A percentile compares a stretch with the other conserved stretches of the same genome.
Conservation (phyloP, 1,284 basidiomycete species). For the Cryptococcus depauperatus region DNA sequence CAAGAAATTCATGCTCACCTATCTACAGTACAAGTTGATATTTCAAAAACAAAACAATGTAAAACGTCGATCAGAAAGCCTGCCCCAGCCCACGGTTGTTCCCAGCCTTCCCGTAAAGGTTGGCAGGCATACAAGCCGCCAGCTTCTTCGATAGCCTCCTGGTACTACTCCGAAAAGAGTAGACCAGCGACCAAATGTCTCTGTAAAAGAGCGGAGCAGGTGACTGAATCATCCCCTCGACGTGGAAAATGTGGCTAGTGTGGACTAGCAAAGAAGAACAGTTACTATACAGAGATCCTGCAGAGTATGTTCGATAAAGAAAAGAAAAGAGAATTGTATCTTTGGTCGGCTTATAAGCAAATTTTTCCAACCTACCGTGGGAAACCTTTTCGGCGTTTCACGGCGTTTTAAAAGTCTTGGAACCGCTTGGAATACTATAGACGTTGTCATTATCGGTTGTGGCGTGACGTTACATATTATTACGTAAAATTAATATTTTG, state of each 20-base stretch:
- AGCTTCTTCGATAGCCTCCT: conserved; percentile 40
- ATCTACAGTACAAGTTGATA: background rate
- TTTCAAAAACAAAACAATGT: conserved; percentile 4
- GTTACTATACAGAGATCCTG: conserved; percentile 45
- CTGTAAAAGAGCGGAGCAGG: conserved; percentile 44
- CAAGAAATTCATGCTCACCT: conserved; percentile 33
- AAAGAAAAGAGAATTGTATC: background rate
- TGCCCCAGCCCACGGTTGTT: conserved; percentile 33
- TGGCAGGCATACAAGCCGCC: conserved; percentile 26
- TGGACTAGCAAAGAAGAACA: conserved; percentile 44
- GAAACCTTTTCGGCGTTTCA: no score
- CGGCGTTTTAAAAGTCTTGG: no score
- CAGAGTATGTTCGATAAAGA: conserved; percentile 5
- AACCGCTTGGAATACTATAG: no score
- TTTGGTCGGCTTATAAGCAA: background rate
- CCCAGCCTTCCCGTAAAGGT: conserved; percentile 21
- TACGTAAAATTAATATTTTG: no score
- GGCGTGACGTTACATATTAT: no score
- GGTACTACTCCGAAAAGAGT: background rate
- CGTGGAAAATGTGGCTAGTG: conserved; percentile 46
- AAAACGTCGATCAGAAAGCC: conserved; percentile 45
- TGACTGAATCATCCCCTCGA: conserved; percentile 44
- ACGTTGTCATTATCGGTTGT: no score
- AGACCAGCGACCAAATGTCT: conserved; percentile 24
- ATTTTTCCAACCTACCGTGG: no score